Conservation (phyloP, 148 eudicot genomes). For the Diospyros lotus region DNA sequence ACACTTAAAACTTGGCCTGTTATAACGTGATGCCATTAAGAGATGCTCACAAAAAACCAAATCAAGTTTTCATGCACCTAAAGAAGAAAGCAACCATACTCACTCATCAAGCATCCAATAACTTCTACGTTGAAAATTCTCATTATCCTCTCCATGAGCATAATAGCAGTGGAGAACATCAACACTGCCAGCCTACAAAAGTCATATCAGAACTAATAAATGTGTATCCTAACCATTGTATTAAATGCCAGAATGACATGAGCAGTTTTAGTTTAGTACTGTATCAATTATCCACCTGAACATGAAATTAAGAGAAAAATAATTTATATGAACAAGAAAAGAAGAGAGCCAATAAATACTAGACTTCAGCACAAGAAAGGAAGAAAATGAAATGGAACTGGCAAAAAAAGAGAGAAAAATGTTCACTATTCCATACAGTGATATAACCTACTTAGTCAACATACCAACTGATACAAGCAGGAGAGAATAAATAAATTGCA, state of each 20-base stretch:
- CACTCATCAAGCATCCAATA: conserved; percentile 70
- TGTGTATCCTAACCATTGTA: not conserved
- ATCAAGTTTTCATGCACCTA: not conserved
- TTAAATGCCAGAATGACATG: not conserved
- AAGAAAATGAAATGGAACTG: not conserved
- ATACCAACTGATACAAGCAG: not conserved
- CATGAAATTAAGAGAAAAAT: too few species aligned
- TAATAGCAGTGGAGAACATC: conserved; percentile 63
- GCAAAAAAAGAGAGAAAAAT: not conserved
- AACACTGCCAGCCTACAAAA: conserved; percentile 54
- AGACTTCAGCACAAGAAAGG: not conserved
- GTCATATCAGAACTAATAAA: conserved; percentile 16
- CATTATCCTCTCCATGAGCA: conserved; percentile 66
- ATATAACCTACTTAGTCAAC: not conserved
- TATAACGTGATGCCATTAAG: not conserved
- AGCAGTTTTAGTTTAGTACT: not conserved
- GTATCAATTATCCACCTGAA: too few species aligned
- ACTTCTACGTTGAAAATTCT: conserved; percentile 58
- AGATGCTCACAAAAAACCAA: not conserved
- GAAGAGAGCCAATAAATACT: not conserved
- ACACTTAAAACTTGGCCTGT: not conserved
- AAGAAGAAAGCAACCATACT: conserved; percentile 22
- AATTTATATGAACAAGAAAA: not conserved
- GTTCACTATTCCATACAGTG: not conserved
- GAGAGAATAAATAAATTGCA: not conserved